These are phyloP conservation scores for Penicillium goetzii DNA, from an alignment of 495 filamentous ascomycete genomes.

Conservation along the genomic window DNA sequence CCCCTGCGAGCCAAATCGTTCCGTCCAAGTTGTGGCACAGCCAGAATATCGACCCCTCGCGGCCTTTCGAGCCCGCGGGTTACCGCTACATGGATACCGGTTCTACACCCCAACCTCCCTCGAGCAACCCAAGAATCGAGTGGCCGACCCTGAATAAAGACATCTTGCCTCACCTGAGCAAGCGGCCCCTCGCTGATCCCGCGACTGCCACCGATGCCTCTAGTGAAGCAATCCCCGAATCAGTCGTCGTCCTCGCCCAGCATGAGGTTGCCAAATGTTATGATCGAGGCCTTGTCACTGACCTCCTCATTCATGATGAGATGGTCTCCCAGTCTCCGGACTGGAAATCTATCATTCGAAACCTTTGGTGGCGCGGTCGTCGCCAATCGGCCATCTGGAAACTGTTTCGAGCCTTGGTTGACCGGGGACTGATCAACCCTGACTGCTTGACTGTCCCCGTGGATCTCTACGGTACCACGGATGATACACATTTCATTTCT, in stretches of 20 bases:
- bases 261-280: neutral
- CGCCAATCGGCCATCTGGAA: neutral
- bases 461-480: neutral
- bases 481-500: neutral
- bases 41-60: too few relatives aligned
- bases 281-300: neutral
- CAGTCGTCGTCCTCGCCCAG: neutral
- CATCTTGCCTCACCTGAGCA: too few relatives aligned
- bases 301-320: neutral
- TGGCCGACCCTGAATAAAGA: too few relatives aligned
- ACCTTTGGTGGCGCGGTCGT: neutral
- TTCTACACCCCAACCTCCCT: too few relatives aligned
- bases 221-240: too few relatives aligned
- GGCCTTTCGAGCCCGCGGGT: too few relatives aligned
- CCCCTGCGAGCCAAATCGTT: too few relatives aligned
- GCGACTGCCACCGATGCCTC: too few relatives aligned
- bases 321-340: neutral
- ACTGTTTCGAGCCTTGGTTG: neutral
- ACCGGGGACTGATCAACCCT: neutral
- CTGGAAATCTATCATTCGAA: neutral
- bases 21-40: too few relatives aligned
- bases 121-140: too few relatives aligned
- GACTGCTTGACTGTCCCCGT: neutral
- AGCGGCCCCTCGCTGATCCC: too few relatives aligned
- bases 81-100: too few relatives aligned